Percentiles rank a stretch among this genome's conserved stretches.
phyloP scores from a whole-genome alignment of 73 alveolate genomes.

The Blepharisma japonicum region DNA sequence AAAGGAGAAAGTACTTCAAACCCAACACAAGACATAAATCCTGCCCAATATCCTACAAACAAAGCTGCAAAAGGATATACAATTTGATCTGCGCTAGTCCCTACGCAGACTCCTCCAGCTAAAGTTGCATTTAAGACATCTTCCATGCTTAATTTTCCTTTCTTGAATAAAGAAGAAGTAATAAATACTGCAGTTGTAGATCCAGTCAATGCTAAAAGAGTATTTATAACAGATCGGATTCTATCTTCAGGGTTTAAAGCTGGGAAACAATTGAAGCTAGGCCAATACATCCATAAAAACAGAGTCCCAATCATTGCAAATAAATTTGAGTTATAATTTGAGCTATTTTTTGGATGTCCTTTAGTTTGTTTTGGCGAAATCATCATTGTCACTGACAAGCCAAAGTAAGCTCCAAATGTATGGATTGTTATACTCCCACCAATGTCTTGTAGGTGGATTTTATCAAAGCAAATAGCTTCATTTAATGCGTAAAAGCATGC shows the following conservation, averaged over 20 bases:
- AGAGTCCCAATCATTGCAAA: constrained; percentile 79
- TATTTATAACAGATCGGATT: constrained; percentile 69
- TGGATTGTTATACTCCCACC: constrained; percentile 87
- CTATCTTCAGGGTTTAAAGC: constrained; percentile 49
- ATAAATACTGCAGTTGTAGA: constrained; percentile 55
- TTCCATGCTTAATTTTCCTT: constrained; percentile 68
- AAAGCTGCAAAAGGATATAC: constrained; percentile 50
- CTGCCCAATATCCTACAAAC: constrained; percentile 59
- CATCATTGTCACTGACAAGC: constrained; percentile 58
- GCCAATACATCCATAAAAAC: constrained; percentile 89
- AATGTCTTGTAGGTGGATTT: constrained; percentile 56
- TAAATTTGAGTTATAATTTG: constrained; percentile 71
- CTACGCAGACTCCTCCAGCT: constrained; percentile 86
- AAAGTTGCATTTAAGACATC: constrained; percentile 76
- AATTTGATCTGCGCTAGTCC: constrained; percentile 43
- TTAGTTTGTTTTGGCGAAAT: constrained; percentile 46
- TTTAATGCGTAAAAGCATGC: constrained; percentile 53
- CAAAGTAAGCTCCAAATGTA: constrained; percentile 87
- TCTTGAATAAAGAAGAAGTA: constrained; percentile 40
- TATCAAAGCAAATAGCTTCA: constrained; percentile 24
- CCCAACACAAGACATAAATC: constrained; percentile 53
- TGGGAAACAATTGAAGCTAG: constrained; percentile 79
- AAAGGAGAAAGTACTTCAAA: constrained; percentile 32
- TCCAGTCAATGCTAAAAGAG: constrained; percentile 71
- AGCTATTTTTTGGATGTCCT: constrained; percentile 51